These are phyloP conservation scores for Thyridium curvatum DNA, from an alignment of 2,329 filamentous ascomycete species.

Conservation along the genomic window DNA sequence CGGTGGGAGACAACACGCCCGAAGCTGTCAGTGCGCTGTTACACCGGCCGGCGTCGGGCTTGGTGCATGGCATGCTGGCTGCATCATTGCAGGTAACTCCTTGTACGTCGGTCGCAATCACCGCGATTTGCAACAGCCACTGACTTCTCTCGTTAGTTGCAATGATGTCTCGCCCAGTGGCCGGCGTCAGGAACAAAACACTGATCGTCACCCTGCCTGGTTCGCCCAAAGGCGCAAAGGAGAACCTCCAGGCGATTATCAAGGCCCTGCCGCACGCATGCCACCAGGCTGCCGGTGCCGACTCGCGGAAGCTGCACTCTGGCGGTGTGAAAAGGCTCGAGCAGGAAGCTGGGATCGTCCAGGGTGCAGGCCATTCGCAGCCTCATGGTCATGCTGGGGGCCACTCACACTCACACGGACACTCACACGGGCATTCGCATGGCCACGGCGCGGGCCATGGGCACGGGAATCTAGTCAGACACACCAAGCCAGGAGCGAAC, in stretches of 20 bases:
- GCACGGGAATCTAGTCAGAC: slow-evolving; percentile 63
- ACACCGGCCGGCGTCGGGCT: slow-evolving; percentile 78
- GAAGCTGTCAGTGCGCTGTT: slow-evolving; percentile 78
- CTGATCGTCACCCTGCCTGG: slow-evolving; percentile 87
- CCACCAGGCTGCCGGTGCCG: slow-evolving; percentile 73
- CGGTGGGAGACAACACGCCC: slow-evolving; percentile 76
- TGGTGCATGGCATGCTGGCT: slow-evolving; percentile 93
- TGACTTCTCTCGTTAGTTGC: slow-evolving; percentile 58
- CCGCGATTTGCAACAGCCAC: neutral
- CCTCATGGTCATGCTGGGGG: slow-evolving; percentile 43
- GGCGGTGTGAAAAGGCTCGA: slow-evolving; percentile 83
- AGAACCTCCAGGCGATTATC: slow-evolving; percentile 84
- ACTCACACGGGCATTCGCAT: slow-evolving; percentile 47
- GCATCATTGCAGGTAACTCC: slow-evolving; percentile 81
- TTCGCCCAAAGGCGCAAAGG: slow-evolving; percentile 89
- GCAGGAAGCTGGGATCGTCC: slow-evolving; percentile 63
- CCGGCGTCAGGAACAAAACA: slow-evolving; percentile 75
- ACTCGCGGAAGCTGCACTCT: slow-evolving; percentile 72
- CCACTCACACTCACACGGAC: slow-evolving; percentile 36
- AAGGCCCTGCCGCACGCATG: slow-evolving; percentile 96
- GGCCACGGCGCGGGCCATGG: slow-evolving; percentile 50
- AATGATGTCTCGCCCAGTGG: slow-evolving; percentile 91
- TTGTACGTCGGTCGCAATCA: slow-evolving; percentile 50
- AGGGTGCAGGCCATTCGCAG: slow-evolving; percentile 17
- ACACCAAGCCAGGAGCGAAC: slow-evolving; percentile 58